Evolutionary conservation across 208 protist species (phyloP), one percentile per base, ranked within the genome.

Genomic region (Sergeia podlipaevii): DNA sequence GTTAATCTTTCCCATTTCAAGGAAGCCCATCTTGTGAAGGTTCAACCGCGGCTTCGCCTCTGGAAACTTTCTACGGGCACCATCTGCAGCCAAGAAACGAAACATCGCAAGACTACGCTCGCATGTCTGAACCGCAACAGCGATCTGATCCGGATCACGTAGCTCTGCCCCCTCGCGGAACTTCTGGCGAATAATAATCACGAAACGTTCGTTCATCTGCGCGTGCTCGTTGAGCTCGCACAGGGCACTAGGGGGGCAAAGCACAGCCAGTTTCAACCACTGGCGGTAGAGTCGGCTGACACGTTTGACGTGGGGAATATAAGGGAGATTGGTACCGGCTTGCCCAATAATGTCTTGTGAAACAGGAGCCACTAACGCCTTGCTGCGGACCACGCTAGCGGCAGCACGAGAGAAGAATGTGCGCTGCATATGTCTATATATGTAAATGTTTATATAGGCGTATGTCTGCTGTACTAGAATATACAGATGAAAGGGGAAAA

Each of bases 151-250:
- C 13, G 87, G 51, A 36, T 94, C 87, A 6, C 82, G 80, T 41
- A 91, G 55, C 61, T 75, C 87, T 11, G 79, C 54, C 0, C 74
- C 80, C 34, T 94, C 83, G 33, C 81, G 77, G 30, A 94, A 94
- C 59, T 91, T 94, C 54, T 94, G 87, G 2, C 87, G 70, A 37
- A 94, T 64, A 39, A 94, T 91, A 36, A 91, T 84, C 5, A 94
- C 73, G 47, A 91, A 88, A 10, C 84, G 83, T 50, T 94, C 87
- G 60, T 94, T 94, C 87, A 94, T 94, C 53, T 94, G 87, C 1
- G 74, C 73, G 56, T 91, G 83, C 42, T 91, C 83, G 62, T 94
- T 94, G 26, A 94, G 62, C 42, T 91, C 83, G 57, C 80, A 89
- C 2, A 94, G 67, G 7, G 74, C 68, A 32, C 73, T 85, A 3